Base-by-base conservation (phyloP, 1,139 yeast genomes). In the Hemisphaericaspora xylofermentans region DNA sequence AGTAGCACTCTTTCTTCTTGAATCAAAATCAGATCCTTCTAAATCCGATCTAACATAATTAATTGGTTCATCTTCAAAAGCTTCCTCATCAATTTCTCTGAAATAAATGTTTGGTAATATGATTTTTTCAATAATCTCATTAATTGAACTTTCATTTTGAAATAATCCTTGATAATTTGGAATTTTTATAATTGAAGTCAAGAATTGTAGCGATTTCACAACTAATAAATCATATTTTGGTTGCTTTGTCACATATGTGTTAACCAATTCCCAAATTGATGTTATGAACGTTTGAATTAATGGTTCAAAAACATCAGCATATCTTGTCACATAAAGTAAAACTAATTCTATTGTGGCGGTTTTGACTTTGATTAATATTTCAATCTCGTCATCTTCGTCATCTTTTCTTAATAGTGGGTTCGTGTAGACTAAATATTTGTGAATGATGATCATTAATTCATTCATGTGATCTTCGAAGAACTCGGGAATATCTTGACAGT, bases 401-500 rank as follows among this genome's bases (percentile, higher is more conserved):
- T 68, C 64, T n/a, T 73, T 75, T 15, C 84, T 58, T 33, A 82
- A 49, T 0, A 77, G 68, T 44, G 81, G 80, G 33, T 51, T 49
- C 17, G 69, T 61, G 56, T 82, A 88, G 27, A 75, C 66, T 46
- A 93, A 71, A 59, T 89, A 93, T 61, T 85, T 86, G 60, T 88
- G 95, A 56, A 91, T 73, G 28, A 91, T 77, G 9, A 73, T 74
- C 94, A 94, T 87, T 42, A 95, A 89, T 25, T 68, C 70, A 38
- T 75, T 69, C 68, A 93, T 66, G 60, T 94, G 80, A 63, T 94
- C 98, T 64, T 94, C 99, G 58, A 94, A 94, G 60, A 91, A 93
- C 62, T 91, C 98, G 2, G 99, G 98, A 42, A 94, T 84, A 65
- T 94, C 98, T 65, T 94, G 98, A 64, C 97, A 91, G 62, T 93